phyloP scores from a whole-genome alignment of 2,329 filamentous ascomycete genomes.

The Phyllachora maydis region DNA sequence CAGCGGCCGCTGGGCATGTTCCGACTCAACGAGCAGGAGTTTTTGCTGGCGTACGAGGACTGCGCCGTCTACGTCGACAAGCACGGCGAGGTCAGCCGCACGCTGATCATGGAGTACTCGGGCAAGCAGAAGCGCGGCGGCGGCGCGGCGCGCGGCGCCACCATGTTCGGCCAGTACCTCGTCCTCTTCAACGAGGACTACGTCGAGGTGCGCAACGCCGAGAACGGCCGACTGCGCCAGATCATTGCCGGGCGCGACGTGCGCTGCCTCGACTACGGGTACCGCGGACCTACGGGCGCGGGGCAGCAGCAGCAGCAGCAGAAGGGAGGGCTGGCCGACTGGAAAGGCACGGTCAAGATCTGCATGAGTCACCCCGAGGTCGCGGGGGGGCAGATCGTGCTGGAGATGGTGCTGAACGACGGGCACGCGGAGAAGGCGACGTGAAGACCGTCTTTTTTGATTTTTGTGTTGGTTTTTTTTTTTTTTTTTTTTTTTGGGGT shows the following conservation, averaged over 20 bases:
- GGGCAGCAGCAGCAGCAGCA: constrained; percentile 8
- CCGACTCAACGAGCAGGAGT: constrained; percentile 77
- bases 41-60: constrained; percentile 83
- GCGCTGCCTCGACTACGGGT: constrained; percentile 71
- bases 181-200: constrained; percentile 92
- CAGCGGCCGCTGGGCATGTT: constrained; percentile 92
- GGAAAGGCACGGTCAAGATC: constrained; percentile 71
- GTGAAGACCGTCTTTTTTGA: constrained; percentile 1
- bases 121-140: constrained; percentile 63
- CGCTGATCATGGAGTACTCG: constrained; percentile 97
- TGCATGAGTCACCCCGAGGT: constrained; percentile 87
- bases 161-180: constrained; percentile 79
- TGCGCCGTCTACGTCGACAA: constrained; percentile 97
- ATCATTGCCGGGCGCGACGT: constrained; percentile 88
- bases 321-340: constrained; percentile 17
- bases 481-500: no score
- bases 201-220: constrained; percentile 88
- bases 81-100: constrained; percentile 83
- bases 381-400: constrained; percentile 64
- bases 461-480: background rate
- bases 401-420: constrained; percentile 85
- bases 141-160: no score
- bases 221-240: constrained; percentile 83
- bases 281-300: constrained; percentile 36
- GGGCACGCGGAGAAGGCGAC: constrained; percentile 42